Conservation (phyloP, 257 asterid species). For the Prunella vulgaris region DNA sequence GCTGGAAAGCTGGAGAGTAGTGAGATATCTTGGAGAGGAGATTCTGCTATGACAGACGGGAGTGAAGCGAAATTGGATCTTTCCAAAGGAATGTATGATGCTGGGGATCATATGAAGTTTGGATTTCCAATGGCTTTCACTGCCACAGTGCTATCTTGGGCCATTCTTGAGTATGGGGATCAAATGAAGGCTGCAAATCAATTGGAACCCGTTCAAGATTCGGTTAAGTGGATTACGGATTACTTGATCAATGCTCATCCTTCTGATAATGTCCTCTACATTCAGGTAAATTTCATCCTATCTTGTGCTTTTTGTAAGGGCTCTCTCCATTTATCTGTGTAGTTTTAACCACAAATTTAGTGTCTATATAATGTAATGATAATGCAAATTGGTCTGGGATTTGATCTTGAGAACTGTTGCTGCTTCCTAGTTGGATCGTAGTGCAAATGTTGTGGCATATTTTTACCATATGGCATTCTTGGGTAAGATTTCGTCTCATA, state of each 20-base stretch:
- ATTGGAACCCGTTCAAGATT: constrained; percentile 59
- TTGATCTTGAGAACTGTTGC: not conserved
- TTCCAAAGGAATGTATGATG: constrained; percentile 92
- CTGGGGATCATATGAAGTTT: constrained; percentile 95
- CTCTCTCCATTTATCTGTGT: not conserved
- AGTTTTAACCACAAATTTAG: not conserved
- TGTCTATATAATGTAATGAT: not conserved
- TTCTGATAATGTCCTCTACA: constrained; percentile 61
- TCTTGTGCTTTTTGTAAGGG: not conserved
- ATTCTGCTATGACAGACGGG: constrained; percentile 80
- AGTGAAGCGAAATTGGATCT: constrained; percentile 73
- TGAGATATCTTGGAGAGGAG: constrained; percentile 78
- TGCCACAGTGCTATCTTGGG: constrained; percentile 89
- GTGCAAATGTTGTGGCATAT: not conserved
- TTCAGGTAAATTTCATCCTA: constrained; percentile 51
- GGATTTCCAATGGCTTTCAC: constrained; percentile 97
- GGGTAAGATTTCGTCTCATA: too few relatives aligned
- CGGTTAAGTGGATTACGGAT: constrained; percentile 89
- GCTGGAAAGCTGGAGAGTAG: constrained; percentile 80
- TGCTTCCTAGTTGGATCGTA: not conserved
- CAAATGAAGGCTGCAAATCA: constrained; percentile 73
- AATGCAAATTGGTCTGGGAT: not conserved
- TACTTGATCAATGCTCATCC: constrained; percentile 79
- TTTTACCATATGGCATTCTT: not conserved
- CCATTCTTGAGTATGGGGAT: constrained; percentile 91